phyloP scores from a whole-genome alignment of 2,329 filamentous ascomycete species.

The Aspergillus spinulosporus region DNA sequence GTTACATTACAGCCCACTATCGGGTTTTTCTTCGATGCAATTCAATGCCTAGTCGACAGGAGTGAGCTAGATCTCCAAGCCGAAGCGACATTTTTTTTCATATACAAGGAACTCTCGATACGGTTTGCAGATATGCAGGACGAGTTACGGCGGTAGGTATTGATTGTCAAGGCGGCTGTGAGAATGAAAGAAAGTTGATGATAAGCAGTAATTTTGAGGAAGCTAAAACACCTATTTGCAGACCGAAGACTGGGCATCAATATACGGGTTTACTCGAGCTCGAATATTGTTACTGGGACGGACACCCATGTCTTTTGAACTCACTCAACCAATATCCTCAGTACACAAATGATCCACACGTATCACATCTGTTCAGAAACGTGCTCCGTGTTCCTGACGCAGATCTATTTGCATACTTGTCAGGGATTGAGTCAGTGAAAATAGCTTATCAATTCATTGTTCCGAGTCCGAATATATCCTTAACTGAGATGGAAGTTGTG shows the following conservation, averaged over 20 bases:
- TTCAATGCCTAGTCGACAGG: neutral
- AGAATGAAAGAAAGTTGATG: too few relatives aligned
- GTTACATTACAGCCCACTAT: neutral
- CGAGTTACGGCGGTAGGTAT: too few relatives aligned
- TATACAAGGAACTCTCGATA: constrained; percentile 4
- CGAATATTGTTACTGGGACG: constrained; percentile 8
- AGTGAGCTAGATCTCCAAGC: neutral
- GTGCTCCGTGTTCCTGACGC: constrained; percentile 8
- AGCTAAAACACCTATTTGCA: too few relatives aligned
- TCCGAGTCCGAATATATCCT: too few relatives aligned
- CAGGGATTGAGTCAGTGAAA: too few relatives aligned
- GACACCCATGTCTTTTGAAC: neutral
- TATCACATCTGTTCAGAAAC: neutral
- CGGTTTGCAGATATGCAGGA: neutral
- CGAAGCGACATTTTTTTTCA: neutral
- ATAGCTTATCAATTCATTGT: neutral
- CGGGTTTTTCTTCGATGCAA: neutral
- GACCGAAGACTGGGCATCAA: too few relatives aligned
- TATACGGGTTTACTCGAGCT: too few relatives aligned
- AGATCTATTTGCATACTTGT: neutral
- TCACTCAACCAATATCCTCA: neutral
- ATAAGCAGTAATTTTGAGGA: too few relatives aligned
- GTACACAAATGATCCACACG: neutral
- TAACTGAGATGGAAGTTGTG: too few relatives aligned
- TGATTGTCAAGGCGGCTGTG: too few relatives aligned